Conservation (phyloP, 148 eudicot species). For the Heliamphora exappendiculata region DNA sequence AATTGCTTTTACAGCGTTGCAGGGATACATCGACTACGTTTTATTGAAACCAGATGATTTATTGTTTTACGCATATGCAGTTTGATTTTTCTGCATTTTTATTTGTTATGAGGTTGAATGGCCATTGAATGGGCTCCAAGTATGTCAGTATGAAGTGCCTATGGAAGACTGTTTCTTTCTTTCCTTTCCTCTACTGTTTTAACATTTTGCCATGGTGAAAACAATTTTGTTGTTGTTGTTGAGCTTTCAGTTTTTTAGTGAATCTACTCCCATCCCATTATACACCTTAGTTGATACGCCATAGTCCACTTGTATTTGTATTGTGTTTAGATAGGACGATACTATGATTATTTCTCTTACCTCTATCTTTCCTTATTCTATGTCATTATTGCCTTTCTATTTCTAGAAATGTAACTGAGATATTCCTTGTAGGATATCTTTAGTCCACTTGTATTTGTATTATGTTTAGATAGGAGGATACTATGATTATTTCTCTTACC, state of each 20-base stretch:
- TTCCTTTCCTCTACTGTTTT: not conserved
- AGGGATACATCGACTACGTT: not conserved
- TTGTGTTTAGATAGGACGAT: not conserved
- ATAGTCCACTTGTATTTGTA: not conserved
- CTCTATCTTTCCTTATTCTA: not conserved
- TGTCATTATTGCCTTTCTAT: not conserved
- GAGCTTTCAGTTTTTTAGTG: not conserved
- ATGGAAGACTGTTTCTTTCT: not conserved
- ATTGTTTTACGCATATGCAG: not conserved
- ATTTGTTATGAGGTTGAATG: not conserved
- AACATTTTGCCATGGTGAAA: not conserved
- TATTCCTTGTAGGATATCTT: not conserved
- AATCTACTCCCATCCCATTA: not conserved
- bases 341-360: not conserved
- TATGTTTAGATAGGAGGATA: not conserved
- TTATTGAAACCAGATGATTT: not conserved
- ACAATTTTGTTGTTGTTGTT: not conserved
- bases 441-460: not conserved
- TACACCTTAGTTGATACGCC: not conserved
- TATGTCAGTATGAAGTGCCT: not conserved
- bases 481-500: not conserved
- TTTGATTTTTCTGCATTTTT: not conserved
- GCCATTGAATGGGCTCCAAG: not conserved
- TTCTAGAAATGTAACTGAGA: not conserved
- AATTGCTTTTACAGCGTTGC: not conserved